These are phyloP conservation scores for Krasilnikovozyma curviuscula DNA, from an alignment of 768 basidiomycete species.

Conservation along the genomic window DNA sequence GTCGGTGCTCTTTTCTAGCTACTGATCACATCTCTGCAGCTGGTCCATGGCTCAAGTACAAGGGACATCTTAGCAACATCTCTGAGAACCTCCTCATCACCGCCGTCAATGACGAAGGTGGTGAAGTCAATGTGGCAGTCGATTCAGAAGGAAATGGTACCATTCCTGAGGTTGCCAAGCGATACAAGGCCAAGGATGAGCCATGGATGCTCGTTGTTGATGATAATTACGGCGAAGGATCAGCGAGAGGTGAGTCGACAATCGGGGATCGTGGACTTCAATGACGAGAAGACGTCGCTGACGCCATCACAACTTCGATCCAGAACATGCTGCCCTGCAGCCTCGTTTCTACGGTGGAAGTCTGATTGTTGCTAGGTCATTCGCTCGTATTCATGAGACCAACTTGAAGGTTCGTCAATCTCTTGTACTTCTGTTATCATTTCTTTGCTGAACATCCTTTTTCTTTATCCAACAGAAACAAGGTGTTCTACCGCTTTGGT, in stretches of 20 bases:
- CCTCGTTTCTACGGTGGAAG: slow-evolving; percentile 70
- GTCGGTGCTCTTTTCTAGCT: neutral
- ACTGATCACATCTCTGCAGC: slow-evolving; percentile 98
- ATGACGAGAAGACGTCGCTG: no score
- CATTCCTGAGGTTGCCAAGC: slow-evolving; percentile 78
- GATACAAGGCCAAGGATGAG: slow-evolving; percentile 58
- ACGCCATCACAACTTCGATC: no score
- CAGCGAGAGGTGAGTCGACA: no score
- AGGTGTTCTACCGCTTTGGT: slow-evolving; percentile 91
- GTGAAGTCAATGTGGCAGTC: slow-evolving; percentile 76
- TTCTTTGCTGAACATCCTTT: slow-evolving; percentile 13
- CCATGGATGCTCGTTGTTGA: slow-evolving; percentile 90
- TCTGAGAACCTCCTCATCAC: slow-evolving; percentile 91
- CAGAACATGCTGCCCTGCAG: slow-evolving; percentile 93
- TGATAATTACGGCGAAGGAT: slow-evolving; percentile 95
- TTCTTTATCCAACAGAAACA: slow-evolving; percentile 49
- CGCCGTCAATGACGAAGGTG: slow-evolving; percentile 84
- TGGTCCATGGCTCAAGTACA: slow-evolving; percentile 97
- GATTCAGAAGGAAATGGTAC: slow-evolving; percentile 53
- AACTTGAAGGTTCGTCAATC: slow-evolving; percentile 59
- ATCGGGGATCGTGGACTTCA: no score
- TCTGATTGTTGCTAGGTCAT: slow-evolving; percentile 73
- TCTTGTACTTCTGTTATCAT: neutral
- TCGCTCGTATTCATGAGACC: slow-evolving; percentile 96
- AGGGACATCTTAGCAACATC: slow-evolving; percentile 84